Evolutionary conservation across 2,329 filamentous ascomycete species (phyloP), one percentile per base, ranked within the genome.

Genomic region (Metarhizium humberi): DNA sequence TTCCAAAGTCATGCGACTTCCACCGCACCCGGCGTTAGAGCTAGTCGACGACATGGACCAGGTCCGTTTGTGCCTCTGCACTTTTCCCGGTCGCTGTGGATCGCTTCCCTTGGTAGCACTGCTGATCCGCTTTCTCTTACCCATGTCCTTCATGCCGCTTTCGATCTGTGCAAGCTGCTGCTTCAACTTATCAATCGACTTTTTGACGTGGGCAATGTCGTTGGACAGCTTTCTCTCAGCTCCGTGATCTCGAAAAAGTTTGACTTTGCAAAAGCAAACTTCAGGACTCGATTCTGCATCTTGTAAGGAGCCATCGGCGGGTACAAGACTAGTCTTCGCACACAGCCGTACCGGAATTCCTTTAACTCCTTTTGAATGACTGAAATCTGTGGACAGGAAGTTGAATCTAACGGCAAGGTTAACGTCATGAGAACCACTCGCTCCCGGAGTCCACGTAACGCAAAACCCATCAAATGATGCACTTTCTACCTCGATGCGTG

Each of bases 281-380:
- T 97, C 92, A 1, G 82, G 61, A 36, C 64, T 74, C 16, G 73
- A 68, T 32, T 74, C 76, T 8, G 71, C 66, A 1, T 76, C 69
- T 4, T 74, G 72, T 14, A 75, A 74, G 2, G 78, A 76, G 8
- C 77, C 72, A 30, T 79, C 78, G 16, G 77, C 72, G 0, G 79
- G 73, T 1, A 92, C 57, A 11, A 85, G 71, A 60, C 88, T 87
- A 0, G 94, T 97, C 72, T 97, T 97, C 14, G 92, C 85, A 69
- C 92, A 97, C 0, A 97, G 79, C 55, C 94, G 79, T 4, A 99
- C 92, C 0, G 94, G 92, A 60, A 97, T 96, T 40, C 94, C 94
- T 72, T 97, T 99, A 51, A 99, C 94, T 49, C 94, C 94, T 67
- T 99, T 99, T 10, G 94, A 97, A 67, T 97, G 94, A 69, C 92